Evolutionary conservation across 1,284 basidiomycete species (phyloP), one percentile per base, ranked within the genome.

Genomic region (Tylopilus sp.): DNA sequence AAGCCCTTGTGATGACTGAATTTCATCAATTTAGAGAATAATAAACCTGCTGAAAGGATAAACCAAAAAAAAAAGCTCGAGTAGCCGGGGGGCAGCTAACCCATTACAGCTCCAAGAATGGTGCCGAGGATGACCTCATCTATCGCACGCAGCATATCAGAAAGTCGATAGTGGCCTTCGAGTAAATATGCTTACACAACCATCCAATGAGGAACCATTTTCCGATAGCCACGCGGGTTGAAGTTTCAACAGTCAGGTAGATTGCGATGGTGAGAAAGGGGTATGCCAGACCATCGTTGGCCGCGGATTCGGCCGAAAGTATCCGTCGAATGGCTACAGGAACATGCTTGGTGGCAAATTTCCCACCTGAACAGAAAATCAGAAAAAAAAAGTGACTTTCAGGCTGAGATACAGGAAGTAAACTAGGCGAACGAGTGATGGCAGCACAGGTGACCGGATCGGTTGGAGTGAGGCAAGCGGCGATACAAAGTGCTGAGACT

Each of bases 381-480:
- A 73, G 75, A 23, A 23, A 23, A 23, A 23, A 6, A 23, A 23
- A 23, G 35, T 61, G 15, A 44, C 50, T 7, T 6, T 2, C 9
- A 15, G 38, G 8, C 11, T 3, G 7, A 19, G 6, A 12, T 3
- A 11, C 26, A 2, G 8, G 3, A 30, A 28, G 3, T 7, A 21
- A 18, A 11, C 16, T 21, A 44, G 16, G 58, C 67, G 13, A 35
- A 65, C 67, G 65, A 1, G 67, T 65, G 43, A 65, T 69, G 12
- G 65, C 64, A 51, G 63, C 80, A 55, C 78, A 82, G 36, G 86
- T 84, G 47, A 89, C 85, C 0, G 95, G 95, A 70, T 98, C 95
- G 2, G 94, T 97, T 0, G 95, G 95, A 0, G 94, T 97, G 23
- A 97, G 77, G 56, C 89, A 93, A 0, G 95, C 91, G 2, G 93